Conservation (phyloP, 1,284 basidiomycete genomes). For the Austroboletus niveus region DNA sequence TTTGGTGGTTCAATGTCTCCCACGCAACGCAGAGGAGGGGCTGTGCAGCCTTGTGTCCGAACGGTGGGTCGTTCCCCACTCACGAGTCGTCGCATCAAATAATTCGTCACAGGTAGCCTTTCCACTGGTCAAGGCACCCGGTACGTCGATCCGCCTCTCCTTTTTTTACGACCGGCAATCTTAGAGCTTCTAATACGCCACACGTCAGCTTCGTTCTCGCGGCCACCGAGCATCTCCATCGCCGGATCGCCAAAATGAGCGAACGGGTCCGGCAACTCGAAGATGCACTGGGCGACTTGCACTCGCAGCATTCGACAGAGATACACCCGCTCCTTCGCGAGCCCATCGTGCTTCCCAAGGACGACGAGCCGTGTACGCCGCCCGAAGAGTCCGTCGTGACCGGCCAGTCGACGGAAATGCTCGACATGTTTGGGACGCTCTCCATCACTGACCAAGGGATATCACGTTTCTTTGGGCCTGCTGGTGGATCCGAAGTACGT, state of each 20-base stretch:
- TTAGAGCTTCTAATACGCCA: constrained; percentile 6
- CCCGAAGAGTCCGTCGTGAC: constrained; percentile 20
- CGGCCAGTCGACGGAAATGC: constrained; percentile 37
- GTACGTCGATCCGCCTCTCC: constrained; percentile 27
- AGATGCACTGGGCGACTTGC: constrained; percentile 55
- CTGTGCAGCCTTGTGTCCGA: constrained; percentile 69
- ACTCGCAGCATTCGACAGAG: constrained; percentile 49
- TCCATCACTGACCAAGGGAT: constrained; percentile 60
- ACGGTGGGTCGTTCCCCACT: constrained; percentile 41
- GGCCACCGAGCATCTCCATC: constrained; percentile 71
- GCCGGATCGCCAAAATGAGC: constrained; percentile 57
- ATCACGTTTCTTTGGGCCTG: constrained; percentile 62
- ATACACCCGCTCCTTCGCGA: constrained; percentile 65
- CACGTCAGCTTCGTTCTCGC: constrained; percentile 60
- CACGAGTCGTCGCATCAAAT: too few species aligned
- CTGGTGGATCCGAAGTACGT: constrained; percentile 60
- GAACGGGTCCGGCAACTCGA: constrained; percentile 65
- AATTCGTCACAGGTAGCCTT: constrained; percentile 44
- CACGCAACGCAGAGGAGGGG: constrained; percentile 47
- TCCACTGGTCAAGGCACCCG: constrained; percentile 65
- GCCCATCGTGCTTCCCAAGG: constrained; percentile 44
- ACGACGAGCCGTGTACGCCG: constrained; percentile 26
- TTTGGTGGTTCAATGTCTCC: neutral
- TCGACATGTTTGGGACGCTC: constrained; percentile 61
- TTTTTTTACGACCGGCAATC: neutral